Conservation (phyloP, 2,329 filamentous ascomycete genomes). For the Hymenoscyphus albidus region DNA sequence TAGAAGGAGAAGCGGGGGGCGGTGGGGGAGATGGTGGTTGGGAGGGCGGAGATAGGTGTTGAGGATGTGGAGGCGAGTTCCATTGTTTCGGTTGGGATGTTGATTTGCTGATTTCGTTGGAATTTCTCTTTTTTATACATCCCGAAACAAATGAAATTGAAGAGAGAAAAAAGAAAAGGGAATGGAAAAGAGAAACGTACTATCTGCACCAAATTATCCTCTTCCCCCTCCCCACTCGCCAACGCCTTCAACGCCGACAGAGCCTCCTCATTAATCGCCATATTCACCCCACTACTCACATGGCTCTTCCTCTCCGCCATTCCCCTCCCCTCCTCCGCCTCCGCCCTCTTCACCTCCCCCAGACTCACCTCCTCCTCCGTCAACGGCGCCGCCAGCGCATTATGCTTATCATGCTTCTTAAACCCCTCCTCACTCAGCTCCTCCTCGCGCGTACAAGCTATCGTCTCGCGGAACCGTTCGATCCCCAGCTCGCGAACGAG, state of each 20-base stretch:
- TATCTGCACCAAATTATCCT: conserved; percentile 57
- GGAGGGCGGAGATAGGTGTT: conserved; percentile 55
- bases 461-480: conserved; percentile 72
- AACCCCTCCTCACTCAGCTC: conserved; percentile 71
- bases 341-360: conserved; percentile 68
- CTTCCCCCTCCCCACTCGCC: conserved; percentile 44
- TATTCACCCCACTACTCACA: conserved; percentile 42
- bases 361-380: conserved; percentile 74
- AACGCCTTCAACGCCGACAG: conserved; percentile 60
- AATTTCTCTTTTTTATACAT: not conserved
- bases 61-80: conserved; percentile 55
- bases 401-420: conserved; percentile 67
- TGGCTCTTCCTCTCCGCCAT: conserved; percentile 54
- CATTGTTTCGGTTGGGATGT: conserved; percentile 64
- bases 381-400: conserved; percentile 61
- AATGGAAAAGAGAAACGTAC: conserved; percentile 41
- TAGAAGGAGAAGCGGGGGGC: conserved; percentile 80
- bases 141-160: not conserved
- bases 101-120: conserved; percentile 58
- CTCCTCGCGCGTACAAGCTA: conserved; percentile 66
- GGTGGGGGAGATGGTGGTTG: conserved; percentile 55
- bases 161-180: too few relatives aligned
- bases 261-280: conserved; percentile 57
- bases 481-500: conserved; percentile 72
- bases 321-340: conserved; percentile 69